phyloP scores from a whole-genome alignment of 2,329 filamentous ascomycete species.

The Alternaria alternata region DNA sequence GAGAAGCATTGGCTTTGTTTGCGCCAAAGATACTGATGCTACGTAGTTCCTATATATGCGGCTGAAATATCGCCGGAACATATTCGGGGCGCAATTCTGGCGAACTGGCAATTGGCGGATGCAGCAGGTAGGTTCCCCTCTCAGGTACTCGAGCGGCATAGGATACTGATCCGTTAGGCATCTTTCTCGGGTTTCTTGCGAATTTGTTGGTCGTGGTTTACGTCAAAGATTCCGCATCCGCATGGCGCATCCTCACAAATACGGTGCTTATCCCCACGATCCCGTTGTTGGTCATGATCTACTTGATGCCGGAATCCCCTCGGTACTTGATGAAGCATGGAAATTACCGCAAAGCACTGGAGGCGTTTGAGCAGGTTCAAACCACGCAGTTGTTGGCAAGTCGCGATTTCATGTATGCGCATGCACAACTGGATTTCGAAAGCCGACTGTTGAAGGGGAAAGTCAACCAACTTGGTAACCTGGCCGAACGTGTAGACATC shows the following conservation, averaged over 20 bases:
- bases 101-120: constrained; percentile 36
- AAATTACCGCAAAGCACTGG: constrained; percentile 25
- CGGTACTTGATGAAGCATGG: constrained; percentile 36
- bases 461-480: constrained; percentile 17
- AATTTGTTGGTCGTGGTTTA: constrained; percentile 28
- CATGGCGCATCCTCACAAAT: constrained; percentile 32
- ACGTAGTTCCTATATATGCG: constrained; percentile 29
- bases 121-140: constrained; percentile 18
- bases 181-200: constrained; percentile 28
- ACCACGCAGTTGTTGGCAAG: constrained; percentile 28
- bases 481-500: constrained; percentile 20
- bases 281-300: constrained; percentile 30
- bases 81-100: constrained; percentile 30
- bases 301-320: constrained; percentile 31
- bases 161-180: constrained; percentile 4
- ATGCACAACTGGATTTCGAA: constrained; percentile 34
- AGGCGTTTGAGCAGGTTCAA: constrained; percentile 29
- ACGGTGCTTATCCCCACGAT: constrained; percentile 31
- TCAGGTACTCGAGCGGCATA: no score
- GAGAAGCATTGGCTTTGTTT: background rate
- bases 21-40: background rate
- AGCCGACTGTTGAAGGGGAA: constrained; percentile 23
- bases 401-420: constrained; percentile 35
- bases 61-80: constrained; percentile 33
- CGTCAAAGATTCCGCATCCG: background rate